Conservation (phyloP, 495 filamentous ascomycete species). For the Aspergillus carlsbadensis region DNA sequence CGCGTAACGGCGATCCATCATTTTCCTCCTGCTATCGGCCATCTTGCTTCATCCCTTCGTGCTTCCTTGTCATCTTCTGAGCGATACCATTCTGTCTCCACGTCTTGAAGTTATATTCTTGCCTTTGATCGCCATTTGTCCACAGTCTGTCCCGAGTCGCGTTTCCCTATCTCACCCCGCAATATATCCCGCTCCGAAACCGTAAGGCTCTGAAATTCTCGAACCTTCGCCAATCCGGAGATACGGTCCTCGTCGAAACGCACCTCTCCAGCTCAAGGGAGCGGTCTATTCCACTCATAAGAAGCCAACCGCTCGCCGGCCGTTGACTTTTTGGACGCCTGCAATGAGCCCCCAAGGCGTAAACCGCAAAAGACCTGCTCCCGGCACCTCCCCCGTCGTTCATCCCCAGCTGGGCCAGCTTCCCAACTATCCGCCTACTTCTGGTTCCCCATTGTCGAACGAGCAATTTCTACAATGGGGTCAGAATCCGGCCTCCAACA, state of each 20-base stretch:
- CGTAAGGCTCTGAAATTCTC: neutral
- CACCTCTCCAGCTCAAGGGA: neutral
- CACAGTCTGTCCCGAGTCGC: constrained; percentile 2
- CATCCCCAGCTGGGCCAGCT: constrained; percentile 44
- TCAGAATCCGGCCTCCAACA: constrained; percentile 39
- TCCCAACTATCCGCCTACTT: constrained; percentile 32
- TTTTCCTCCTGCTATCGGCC: constrained; percentile 8
- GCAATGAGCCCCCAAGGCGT: constrained; percentile 45
- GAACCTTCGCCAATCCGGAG: neutral
- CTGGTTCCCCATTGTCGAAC: constrained; percentile 45
- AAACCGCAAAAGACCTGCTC: constrained; percentile 70
- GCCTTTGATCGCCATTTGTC: neutral
- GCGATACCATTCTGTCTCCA: constrained; percentile 5
- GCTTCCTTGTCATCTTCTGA: constrained; percentile 4
- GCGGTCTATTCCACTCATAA: constrained; percentile 4
- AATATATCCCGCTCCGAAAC: constrained; percentile 9
- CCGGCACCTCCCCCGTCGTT: constrained; percentile 61
- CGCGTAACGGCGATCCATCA: constrained; percentile 20
- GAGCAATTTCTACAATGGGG: constrained; percentile 58
- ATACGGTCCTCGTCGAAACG: neutral
- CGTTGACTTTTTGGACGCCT: constrained; percentile 11
- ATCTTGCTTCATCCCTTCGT: neutral
- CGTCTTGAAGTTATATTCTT: constrained; percentile 17
- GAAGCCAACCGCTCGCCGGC: constrained; percentile 7
- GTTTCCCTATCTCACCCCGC: constrained; percentile 12